Base-by-base conservation (phyloP, 2,329 filamentous ascomycete genomes). In the Myriosclerotinia duriaeana region DNA sequence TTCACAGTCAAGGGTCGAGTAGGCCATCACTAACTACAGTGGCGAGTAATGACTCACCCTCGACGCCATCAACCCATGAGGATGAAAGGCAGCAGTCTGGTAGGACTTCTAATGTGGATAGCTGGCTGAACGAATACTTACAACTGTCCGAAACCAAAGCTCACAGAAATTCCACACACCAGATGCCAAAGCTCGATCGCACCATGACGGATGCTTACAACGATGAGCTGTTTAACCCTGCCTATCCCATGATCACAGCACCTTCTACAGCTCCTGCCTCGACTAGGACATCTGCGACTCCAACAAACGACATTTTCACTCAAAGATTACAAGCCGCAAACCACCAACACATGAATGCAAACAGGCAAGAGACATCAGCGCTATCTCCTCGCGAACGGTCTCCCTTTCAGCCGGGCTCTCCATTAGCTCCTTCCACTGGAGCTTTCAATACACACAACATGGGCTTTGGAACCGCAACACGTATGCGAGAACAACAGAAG, bases 131-230 rank as follows among this genome's bases (percentile, higher is more conserved):
- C 78, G 80, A 85, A 76, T 87, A 85, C 89, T 93, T 87, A 93
- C 88, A 80, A 76, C 79, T 82, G 77, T 79, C 65, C 68, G 68
- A 71, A 61, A 30, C 66, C 75, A 74, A 78, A 80, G 75, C 77
- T 80, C 78, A 73, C 82, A 87, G 84, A 86, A 80, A 80, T 69
- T 80, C 82, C 50, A 26, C 60, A 1, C 44, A 38, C 38, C 58
- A 60, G 15, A 80, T 88, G 36, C 90, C 93, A 36, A 95, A 94
- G 78, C 85, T 96, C 70, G 89, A 93, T 72, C 85, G 92, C 66
- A 95, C 93, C 0, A 92, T 95, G 79, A 94, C 92, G 22, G 92
- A 96, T 74, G 85, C 92, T 60, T 94, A 91, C 74, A 85, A 87
- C 73, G 93, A 97, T 76, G 92, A 95, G 77, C 84, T 96, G 0